These are phyloP conservation scores for Citrus australasica DNA, from an alignment of 345 rosid genomes.

Conservation along the genomic window DNA sequence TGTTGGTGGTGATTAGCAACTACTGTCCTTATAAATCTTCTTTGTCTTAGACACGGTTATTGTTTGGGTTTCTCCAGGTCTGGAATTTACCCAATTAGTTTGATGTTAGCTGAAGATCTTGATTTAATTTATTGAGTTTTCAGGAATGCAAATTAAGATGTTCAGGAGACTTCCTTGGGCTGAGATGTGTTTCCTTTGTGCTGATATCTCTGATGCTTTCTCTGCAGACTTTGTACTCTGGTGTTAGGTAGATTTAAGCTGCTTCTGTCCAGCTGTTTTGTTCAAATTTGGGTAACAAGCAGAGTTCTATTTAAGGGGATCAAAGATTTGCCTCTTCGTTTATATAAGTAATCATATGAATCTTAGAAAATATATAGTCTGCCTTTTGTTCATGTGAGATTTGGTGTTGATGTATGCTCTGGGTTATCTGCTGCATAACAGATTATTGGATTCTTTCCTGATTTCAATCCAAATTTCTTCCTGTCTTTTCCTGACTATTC, in stretches of 20 bases:
- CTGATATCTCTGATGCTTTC: not conserved
- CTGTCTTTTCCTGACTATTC: not conserved
- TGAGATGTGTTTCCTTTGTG: conserved; percentile 10
- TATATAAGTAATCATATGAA: not conserved
- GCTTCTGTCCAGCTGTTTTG: not conserved
- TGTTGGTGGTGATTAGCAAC: conserved; percentile 6
- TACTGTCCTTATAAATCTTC: not conserved
- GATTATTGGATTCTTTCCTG: not conserved
- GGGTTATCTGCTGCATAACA: not conserved
- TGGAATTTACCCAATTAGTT: conserved; percentile 4
- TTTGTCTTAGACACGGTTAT: not conserved
- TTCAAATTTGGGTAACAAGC: conserved; percentile 7
- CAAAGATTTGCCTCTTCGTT: conserved; percentile 1
- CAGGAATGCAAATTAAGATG: not conserved
- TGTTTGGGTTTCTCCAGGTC: not conserved
- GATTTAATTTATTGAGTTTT: not conserved
- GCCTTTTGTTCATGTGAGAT: conserved; percentile 15
- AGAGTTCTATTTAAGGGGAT: conserved; percentile 6
- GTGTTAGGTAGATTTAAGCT: not conserved
- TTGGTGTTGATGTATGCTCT: conserved; percentile 21
- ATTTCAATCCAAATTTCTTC: not conserved
- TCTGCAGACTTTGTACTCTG: not conserved
- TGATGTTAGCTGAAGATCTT: not conserved
- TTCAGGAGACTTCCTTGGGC: conserved; percentile 8
- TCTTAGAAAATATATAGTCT: conserved; percentile 11